Conservation (phyloP, 257 asterid species). For the Gynochthodes officinalis region DNA sequence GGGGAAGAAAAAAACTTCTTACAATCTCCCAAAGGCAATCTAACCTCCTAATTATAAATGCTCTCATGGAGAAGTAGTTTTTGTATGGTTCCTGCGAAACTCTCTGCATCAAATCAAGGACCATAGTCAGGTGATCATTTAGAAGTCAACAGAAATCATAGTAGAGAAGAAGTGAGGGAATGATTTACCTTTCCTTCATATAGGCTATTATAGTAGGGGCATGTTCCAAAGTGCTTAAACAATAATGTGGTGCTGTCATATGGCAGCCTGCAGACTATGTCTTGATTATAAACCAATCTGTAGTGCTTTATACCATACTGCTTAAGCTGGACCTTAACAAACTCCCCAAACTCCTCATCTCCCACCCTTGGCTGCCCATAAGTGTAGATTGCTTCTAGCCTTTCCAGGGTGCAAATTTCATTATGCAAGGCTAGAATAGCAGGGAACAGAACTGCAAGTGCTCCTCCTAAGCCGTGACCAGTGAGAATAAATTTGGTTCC, state of each 20-base stretch:
- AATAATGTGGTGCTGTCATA: constrained; percentile 28
- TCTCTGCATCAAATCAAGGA: constrained; percentile 21
- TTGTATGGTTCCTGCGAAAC: constrained; percentile 40
- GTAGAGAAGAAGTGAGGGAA: no score
- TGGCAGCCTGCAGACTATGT: constrained; percentile 59
- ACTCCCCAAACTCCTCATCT: constrained; percentile 42
- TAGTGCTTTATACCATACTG: constrained; percentile 28
- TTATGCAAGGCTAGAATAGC: constrained; percentile 43
- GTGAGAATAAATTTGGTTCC: constrained; percentile 42
- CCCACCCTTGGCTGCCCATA: constrained; percentile 80
- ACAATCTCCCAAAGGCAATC: constrained; percentile 60
- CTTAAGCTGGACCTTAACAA: constrained; percentile 35
- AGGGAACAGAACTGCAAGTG: constrained; percentile 51
- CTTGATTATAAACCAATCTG: constrained; percentile 58
- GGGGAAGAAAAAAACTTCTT: constrained; percentile 52
- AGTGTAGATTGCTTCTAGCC: constrained; percentile 54
- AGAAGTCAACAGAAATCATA: no score
- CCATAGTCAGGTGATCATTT: no score
- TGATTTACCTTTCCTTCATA: constrained; percentile 52
- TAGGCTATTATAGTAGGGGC: constrained; percentile 39
- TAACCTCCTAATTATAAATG: constrained; percentile 24
- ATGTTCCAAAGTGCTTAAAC: constrained; percentile 66
- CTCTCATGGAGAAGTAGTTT: constrained; percentile 31
- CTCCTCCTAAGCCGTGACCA: constrained; percentile 79
- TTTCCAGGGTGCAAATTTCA: constrained; percentile 33